A percentile compares a stretch with the other conserved stretches of the same genome.
Conservation (phyloP, 1,284 basidiomycete genomes). For the Irpex lacteus region DNA sequence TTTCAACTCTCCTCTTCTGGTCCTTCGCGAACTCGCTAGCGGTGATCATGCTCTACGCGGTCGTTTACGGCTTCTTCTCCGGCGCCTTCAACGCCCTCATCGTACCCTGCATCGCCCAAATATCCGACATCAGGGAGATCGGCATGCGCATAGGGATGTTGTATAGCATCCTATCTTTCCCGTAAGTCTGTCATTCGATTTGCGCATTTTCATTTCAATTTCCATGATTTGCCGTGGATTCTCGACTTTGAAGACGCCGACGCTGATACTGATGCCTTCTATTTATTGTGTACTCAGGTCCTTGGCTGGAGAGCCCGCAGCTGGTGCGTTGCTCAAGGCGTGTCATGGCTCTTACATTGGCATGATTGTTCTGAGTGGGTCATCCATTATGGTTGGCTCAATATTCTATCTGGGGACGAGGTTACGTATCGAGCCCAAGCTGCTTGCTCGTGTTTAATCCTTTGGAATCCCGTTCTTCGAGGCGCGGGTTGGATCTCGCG, state of each 20-base stretch:
- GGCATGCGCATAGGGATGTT: conserved; percentile 59
- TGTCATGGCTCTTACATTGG: conserved; percentile 45
- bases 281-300: conserved; percentile 37
- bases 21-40: conserved; percentile 32
- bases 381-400: conserved; percentile 54
- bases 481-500: too few relatives aligned
- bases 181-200: conserved; percentile 43
- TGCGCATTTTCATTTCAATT: not conserved
- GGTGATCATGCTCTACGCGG: conserved; percentile 51
- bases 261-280: not conserved
- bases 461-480: too few relatives aligned
- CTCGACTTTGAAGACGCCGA: not conserved
- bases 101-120: conserved; percentile 33
- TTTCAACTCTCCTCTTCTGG: conserved; percentile 60
- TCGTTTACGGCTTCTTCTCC: conserved; percentile 47
- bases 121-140: conserved; percentile 47
- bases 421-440: conserved; percentile 39
- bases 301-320: conserved; percentile 56
- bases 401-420: conserved; percentile 48
- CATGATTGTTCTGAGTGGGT: conserved; percentile 57
- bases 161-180: conserved; percentile 60
- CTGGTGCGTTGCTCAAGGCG: conserved; percentile 48
- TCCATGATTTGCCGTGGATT: too few relatives aligned
- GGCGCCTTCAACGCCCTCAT: conserved; percentile 33
- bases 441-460: conserved; percentile 38